Conservation (phyloP, 2,329 filamentous ascomycete species). For the Fusarium incarnatum region DNA sequence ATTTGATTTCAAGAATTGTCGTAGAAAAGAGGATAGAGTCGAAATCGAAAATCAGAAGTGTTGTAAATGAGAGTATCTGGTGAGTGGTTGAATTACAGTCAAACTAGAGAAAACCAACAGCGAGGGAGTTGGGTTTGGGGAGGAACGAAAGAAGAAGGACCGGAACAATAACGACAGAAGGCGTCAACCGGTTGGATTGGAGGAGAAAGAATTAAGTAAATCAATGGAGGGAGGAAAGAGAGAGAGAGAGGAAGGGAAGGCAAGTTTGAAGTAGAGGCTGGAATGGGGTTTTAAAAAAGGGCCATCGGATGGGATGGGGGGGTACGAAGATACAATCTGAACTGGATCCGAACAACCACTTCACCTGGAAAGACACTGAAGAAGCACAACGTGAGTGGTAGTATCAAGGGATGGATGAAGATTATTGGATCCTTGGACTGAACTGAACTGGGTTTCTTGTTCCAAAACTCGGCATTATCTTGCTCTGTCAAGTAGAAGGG, state of each 20-base stretch:
- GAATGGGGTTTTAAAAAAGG: constrained; percentile 44
- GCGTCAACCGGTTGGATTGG: constrained; percentile 38
- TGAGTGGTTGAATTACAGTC: constrained; percentile 38
- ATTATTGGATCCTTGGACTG: constrained; percentile 27
- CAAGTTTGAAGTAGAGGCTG: constrained; percentile 34
- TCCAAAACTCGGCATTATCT: constrained; percentile 19
- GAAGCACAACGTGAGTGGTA: constrained; percentile 8
- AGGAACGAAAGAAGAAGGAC: constrained; percentile 44
- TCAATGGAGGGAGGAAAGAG: constrained; percentile 38
- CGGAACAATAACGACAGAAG: constrained; percentile 28
- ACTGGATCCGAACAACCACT: constrained; percentile 11
- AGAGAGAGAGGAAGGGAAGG: constrained; percentile 30
- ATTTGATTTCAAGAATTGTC: constrained; percentile 30
- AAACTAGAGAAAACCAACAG: constrained; percentile 50
- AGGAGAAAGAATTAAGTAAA: constrained; percentile 25
- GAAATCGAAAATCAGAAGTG: constrained; percentile 18
- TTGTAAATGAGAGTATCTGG: constrained; percentile 38
- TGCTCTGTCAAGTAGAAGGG: neutral
- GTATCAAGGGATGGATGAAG: constrained; percentile 28
- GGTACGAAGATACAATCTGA: constrained; percentile 6
- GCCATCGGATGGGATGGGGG: constrained; percentile 3
- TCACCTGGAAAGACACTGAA: neutral
- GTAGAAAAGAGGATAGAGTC: neutral
- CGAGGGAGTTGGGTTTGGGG: constrained; percentile 51
- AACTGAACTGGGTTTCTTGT: neutral